Evolutionary conservation across 805 yeast genomes (phyloP).

Genomic region (Starmerella vitae): DNA sequence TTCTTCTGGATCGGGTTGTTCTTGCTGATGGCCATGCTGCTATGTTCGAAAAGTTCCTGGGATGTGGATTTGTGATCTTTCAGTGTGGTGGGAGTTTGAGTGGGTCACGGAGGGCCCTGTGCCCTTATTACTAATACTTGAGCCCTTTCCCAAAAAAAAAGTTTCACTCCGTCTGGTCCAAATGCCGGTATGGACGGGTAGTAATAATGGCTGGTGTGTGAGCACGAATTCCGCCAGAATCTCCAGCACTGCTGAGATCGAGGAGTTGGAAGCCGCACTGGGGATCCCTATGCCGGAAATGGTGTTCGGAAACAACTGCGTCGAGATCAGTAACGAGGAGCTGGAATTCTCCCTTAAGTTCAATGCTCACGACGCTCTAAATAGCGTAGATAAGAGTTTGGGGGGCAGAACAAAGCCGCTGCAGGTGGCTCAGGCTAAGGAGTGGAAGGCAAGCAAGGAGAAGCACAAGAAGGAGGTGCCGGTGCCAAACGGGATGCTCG

Average conservation of each 20-base stretch:
- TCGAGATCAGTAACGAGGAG: slow-evolving; percentile 36
- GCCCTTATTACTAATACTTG: slow-evolving; percentile 5
- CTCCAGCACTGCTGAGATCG: slow-evolving; percentile 59
- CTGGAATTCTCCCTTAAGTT: slow-evolving; percentile 43
- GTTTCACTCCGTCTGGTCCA: too few relatives aligned
- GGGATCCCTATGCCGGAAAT: slow-evolving; percentile 88
- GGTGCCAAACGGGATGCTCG: slow-evolving; percentile 27
- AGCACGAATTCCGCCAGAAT: slow-evolving; percentile 65
- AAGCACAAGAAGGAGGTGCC: slow-evolving; percentile 10
- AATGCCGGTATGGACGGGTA: too few relatives aligned
- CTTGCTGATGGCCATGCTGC: slow-evolving; percentile 78
- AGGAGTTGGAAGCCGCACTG: slow-evolving; percentile 43
- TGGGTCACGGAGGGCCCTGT: not conserved
- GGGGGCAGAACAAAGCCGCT: slow-evolving; percentile 35
- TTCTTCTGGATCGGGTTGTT: slow-evolving; percentile 97
- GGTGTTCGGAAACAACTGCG: slow-evolving; percentile 80
- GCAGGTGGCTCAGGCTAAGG: slow-evolving; percentile 73
- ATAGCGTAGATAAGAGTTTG: slow-evolving; percentile 38
- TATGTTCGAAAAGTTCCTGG: slow-evolving; percentile 12
- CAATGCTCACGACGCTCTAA: slow-evolving; percentile 65
- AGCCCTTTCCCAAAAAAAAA: too few relatives aligned
- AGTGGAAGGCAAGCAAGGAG: slow-evolving; percentile 42
- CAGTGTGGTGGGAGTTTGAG: slow-evolving; percentile 2
- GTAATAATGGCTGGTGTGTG: slow-evolving; percentile 49
- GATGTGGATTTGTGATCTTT: slow-evolving; percentile 7